Conservation (phyloP, 495 filamentous ascomycete genomes). For the Neurospora sp. region DNA sequence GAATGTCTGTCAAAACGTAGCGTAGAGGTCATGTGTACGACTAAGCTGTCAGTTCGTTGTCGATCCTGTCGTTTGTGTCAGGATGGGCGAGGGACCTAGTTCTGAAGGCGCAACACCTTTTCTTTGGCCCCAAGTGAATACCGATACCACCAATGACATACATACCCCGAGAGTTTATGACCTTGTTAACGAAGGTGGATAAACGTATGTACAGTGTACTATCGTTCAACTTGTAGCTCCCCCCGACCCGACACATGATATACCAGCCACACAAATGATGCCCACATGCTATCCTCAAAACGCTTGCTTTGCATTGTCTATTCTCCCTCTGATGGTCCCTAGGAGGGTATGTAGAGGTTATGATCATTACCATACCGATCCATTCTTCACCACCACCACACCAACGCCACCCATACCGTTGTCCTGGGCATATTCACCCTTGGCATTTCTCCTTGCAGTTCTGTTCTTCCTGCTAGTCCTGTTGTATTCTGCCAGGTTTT, state of each 20-base stretch:
- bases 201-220: background rate
- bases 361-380: background rate
- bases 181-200: background rate
- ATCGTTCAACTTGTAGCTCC: too few species aligned
- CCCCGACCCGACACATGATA: too few species aligned
- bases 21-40: background rate
- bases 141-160: background rate
- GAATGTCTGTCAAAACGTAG: background rate
- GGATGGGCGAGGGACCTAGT: background rate
- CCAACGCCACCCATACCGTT: background rate
- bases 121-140: background rate
- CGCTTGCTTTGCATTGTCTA: background rate
- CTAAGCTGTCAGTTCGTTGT: background rate
- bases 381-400: background rate
- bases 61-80: background rate
- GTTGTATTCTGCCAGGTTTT: conserved; percentile 13
- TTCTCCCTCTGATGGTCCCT: background rate
- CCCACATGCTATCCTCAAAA: background rate
- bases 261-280: background rate
- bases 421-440: background rate
- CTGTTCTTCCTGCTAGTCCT: conserved; percentile 1
- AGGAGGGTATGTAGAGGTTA: background rate
- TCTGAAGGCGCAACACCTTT: background rate
- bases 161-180: background rate
- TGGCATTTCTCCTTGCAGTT: conserved; percentile 1